Evolutionary conservation across 2,329 filamentous ascomycete genomes (phyloP), one percentile per base, ranked within the genome.

Genomic region (Aschersonia sp.): DNA sequence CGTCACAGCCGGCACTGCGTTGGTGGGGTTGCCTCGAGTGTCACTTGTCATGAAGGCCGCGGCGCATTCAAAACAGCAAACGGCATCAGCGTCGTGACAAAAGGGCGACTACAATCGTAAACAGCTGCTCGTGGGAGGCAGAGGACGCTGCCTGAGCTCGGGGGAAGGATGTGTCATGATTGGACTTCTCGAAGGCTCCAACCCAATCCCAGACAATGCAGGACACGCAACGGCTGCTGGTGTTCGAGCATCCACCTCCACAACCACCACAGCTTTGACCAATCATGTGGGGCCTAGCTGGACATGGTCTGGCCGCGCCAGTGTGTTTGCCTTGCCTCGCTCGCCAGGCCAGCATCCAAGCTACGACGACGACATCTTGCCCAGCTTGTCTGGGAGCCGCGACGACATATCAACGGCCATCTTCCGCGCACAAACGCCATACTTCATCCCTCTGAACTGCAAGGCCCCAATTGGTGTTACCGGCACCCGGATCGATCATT

Each of bases 251-350:
- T 37, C 8, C 8, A 12, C 8, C 8, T 37, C 44, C 45, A 43
- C 39, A 43, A 44, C 46, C 22, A 42, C 31, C 41, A 37, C 12
- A 53, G 48, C 53, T 52, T 42, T 45, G 48, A 5, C 52, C 43
- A 52, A 52, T 50, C 48, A 47, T 12, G 31, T 32, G 29, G 46
- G 46, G 44, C 43, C 29, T 10, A 35, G 33, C n/a, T 30, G 37
- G 9, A 7, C 35, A 12, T 8, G 5, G 10, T 6, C 43, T 41
- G 53, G 55, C 55, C 55, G 47, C 55, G 55, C 55, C 55, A 57
- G 52, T 41, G 50, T 55, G 55, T 56, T 55, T 57, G 55, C 55
- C 55, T 57, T 49, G 48, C 9, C 22, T 29, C 12, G 12, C n/a
- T 29, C 3, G 4, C 42, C 42, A 44, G 32, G 46, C 31, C 11